phyloP scores from a whole-genome alignment of 2,329 filamentous ascomycete genomes.

The Immersiporthe knoxdaviesiana region DNA sequence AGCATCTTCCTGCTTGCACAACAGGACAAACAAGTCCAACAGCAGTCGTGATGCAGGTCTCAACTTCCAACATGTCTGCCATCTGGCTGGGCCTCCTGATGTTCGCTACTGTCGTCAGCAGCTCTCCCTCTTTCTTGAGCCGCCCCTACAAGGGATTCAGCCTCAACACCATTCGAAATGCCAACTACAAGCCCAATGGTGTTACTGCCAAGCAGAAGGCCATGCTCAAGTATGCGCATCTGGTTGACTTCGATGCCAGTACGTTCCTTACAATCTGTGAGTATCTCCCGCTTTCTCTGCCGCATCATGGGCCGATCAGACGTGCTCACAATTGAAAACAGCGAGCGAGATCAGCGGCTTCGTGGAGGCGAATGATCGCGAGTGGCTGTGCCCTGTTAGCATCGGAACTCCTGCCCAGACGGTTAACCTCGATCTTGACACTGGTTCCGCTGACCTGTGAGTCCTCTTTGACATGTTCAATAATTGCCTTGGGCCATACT shows the following conservation, averaged over 20 bases:
- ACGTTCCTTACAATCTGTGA: conserved; percentile 11
- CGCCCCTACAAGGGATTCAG: conserved; percentile 32
- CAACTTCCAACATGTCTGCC: conserved; percentile 15
- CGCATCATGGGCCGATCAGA: background rate
- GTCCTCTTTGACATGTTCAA: conserved; percentile 41
- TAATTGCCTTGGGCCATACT: background rate
- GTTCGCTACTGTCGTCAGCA: conserved; percentile 18
- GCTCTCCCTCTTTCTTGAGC: conserved; percentile 14
- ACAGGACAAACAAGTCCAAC: background rate
- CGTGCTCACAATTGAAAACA: conserved; percentile 33
- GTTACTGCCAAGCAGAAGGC: conserved; percentile 33
- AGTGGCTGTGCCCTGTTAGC: conserved; percentile 64
- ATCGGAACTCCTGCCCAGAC: conserved; percentile 62
- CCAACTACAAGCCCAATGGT: conserved; percentile 39
- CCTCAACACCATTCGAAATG: conserved; percentile 42
- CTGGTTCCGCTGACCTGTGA: conserved; percentile 66
- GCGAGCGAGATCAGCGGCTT: conserved; percentile 35
- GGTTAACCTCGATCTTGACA: conserved; percentile 72
- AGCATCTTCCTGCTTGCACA: background rate
- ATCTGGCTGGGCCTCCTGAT: conserved; percentile 24
- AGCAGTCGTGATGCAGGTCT: conserved; percentile 19
- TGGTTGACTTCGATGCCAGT: conserved; percentile 42
- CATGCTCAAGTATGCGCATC: conserved; percentile 37
- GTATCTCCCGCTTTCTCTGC: conserved; percentile 29
- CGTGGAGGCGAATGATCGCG: conserved; percentile 46